Evolutionary conservation across 2,329 filamentous ascomycete species (phyloP), one percentile per base, ranked within the genome.

Genomic region (Pseudonectria foliicola): DNA sequence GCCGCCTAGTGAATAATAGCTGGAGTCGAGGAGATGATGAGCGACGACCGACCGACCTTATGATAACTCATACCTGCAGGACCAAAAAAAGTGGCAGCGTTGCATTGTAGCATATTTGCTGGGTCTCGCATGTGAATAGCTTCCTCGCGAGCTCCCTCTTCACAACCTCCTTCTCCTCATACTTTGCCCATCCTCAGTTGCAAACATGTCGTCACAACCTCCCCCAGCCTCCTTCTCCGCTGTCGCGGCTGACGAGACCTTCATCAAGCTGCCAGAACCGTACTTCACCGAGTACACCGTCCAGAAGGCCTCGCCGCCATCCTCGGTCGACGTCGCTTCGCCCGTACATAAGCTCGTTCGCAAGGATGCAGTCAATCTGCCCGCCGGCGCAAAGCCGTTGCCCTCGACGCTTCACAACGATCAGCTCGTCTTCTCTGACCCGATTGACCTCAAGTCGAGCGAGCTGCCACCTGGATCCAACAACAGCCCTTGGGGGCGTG

Each of bases 401-500:
- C 52, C 60, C 3, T 41, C 53, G 33, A 44, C 52, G 23, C 50
- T 62, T 29, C 48, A 55, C 50, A 60, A 54, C 44, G 46, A 56
- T 33, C 39, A 49, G 11, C 51, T 71, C 40, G 59, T 55, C 56
- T 70, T 71, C 52, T 61, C 65, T 16, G 63, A 70, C 40, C 68
- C 66, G 25, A 47, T 60, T 25, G 59, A 64, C 43, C 64, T 70
- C 35, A 70, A 69, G 48, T 70, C 67, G 10, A 68, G 63, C 52
- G 66, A 71, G 46, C 57, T 68, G 12, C 68, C 68, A 4, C 52
- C 66, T 25, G 58, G 61, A 29, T 71, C 69, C 38, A 71, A 74
- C 56, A 76, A 76, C 55, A 71, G 68, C 29, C 57, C 69, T 31
- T 76, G 72, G 72, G 72, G 66, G 6, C 62, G 72, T n/a, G 67